A percentile compares a stretch with the other conserved stretches of the same genome.
phyloP scores from a whole-genome alignment of 2,329 filamentous ascomycete species.

The Xylariaceae sp. region DNA sequence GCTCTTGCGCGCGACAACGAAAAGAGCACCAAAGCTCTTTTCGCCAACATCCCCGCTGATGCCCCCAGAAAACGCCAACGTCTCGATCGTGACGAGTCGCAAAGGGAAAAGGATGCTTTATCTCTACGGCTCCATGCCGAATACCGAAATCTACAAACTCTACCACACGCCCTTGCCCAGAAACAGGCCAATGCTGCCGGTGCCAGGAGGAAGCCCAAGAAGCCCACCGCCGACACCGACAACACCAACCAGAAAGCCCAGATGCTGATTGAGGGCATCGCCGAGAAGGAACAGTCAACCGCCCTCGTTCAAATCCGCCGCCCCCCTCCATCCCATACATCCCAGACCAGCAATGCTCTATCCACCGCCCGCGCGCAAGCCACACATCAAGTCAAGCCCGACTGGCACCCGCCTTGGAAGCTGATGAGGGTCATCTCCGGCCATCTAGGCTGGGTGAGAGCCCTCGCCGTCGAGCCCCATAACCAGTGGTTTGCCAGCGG shows the following conservation, averaged over 20 bases:
- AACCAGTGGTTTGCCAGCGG: conserved; percentile 98
- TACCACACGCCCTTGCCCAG: conserved; percentile 33
- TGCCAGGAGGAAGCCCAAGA: conserved; percentile 28
- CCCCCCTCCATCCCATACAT: conserved; percentile 14
- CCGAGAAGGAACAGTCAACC: conserved; percentile 37
- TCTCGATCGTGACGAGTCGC: conserved; percentile 24
- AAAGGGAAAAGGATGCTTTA: conserved; percentile 28
- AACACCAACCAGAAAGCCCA: conserved; percentile 43
- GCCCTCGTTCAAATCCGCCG: conserved; percentile 36
- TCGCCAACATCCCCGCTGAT: conserved; percentile 20
- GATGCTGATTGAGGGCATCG: conserved; percentile 64
- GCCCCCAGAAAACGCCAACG: conserved; percentile 28
- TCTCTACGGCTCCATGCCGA: conserved; percentile 32
- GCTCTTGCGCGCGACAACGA: conserved; percentile 29
- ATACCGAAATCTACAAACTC: conserved; percentile 27
- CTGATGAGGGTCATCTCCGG: conserved; percentile 96
- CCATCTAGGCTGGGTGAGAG: conserved; percentile 90
- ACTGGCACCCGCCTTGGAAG: conserved; percentile 99
- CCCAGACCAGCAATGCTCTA: conserved; percentile 22
- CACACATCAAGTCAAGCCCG: conserved; percentile 61
- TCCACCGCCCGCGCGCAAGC: conserved; percentile 33
- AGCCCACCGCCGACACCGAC: conserved; percentile 23
- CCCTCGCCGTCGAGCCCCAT: conserved; percentile 85
- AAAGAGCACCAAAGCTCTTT: conserved; percentile 29
- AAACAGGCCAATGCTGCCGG: conserved; percentile 33